A percentile compares a stretch with the other conserved stretches of the same genome.
Evolutionary conservation across 768 basidiomycete genomes (phyloP).

Genomic region (Tubosaeta sp.): DNA sequence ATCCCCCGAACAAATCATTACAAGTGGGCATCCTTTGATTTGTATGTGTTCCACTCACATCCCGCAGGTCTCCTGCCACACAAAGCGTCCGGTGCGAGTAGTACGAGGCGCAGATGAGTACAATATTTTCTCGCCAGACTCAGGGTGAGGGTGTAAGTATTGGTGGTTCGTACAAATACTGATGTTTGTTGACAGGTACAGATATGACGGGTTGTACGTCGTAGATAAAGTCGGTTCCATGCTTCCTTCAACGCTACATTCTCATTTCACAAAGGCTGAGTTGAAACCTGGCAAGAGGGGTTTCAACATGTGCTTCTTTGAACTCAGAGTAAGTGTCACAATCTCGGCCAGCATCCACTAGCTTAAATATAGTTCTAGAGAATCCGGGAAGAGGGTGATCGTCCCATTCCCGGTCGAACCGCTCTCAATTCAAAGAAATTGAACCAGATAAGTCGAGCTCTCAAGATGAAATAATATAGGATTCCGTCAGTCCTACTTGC

Average conservation of each 20-base stretch:
- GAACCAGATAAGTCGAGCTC: constrained; percentile 3
- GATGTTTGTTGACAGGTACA: constrained; percentile 17
- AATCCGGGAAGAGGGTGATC: constrained; percentile 20
- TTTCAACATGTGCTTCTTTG: constrained; percentile 28
- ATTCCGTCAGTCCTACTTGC: not conserved
- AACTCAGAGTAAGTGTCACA: constrained; percentile 18
- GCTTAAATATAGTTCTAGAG: constrained; percentile 15
- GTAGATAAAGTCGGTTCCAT: constrained; percentile 21
- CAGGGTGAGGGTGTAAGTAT: constrained; percentile 18
- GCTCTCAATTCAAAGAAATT: constrained; percentile 11
- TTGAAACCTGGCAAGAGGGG: constrained; percentile 17
- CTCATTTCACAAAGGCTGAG: constrained; percentile 16
- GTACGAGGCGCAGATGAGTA: constrained; percentile 26
- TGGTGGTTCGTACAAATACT: not conserved
- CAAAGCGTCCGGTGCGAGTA: constrained; percentile 34
- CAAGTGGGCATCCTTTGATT: constrained; percentile 3
- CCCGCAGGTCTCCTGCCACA: constrained; percentile 27
- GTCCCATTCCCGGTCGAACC: constrained; percentile 18
- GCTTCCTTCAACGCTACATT: not conserved
- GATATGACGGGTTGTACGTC: constrained; percentile 31
- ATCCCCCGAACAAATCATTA: constrained; percentile 18
- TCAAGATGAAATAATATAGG: not conserved
- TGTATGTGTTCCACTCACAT: not conserved
- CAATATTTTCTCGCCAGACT: constrained; percentile 16
- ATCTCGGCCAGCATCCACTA: not conserved